Evolutionary conservation across 148 eudicot species (phyloP).

Genomic region (Chenopodium album): DNA sequence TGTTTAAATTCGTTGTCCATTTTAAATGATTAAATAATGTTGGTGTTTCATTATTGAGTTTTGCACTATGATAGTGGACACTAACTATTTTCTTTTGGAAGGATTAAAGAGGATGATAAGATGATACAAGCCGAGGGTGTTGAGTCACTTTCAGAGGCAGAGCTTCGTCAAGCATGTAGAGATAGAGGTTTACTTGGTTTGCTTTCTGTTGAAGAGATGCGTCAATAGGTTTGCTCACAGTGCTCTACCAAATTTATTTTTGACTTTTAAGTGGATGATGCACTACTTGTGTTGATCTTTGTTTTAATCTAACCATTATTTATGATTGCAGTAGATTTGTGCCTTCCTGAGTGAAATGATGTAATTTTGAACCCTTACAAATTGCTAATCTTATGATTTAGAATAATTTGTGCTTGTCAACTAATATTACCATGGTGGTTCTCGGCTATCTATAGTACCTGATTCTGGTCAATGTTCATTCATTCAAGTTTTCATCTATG

Average conservation of each 20-base stretch:
- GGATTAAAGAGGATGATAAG: conserved; percentile 76
- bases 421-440: conserved; percentile 3
- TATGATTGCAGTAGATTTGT: neutral
- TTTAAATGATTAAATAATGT: neutral
- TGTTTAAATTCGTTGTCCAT: neutral
- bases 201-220: conserved; percentile 79
- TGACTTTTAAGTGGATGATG: neutral
- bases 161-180: conserved; percentile 83
- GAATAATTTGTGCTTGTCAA: neutral
- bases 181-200: conserved; percentile 76
- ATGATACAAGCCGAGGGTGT: conserved; percentile 81
- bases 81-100: conserved; percentile 25
- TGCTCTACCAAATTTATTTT: neutral
- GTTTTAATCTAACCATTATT: neutral
- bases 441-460: conserved; percentile 5
- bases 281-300: neutral
- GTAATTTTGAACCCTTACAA: neutral
- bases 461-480: neutral
- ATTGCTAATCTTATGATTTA: neutral
- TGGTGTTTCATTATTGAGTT: conserved; percentile 7
- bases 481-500: conserved; percentile 8
- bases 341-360: neutral
- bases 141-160: conserved; percentile 76
- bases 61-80: neutral
- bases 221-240: conserved; percentile 55